Base-by-base conservation (phyloP, 805 yeast species). In the Metschnikowia vanudenii region DNA sequence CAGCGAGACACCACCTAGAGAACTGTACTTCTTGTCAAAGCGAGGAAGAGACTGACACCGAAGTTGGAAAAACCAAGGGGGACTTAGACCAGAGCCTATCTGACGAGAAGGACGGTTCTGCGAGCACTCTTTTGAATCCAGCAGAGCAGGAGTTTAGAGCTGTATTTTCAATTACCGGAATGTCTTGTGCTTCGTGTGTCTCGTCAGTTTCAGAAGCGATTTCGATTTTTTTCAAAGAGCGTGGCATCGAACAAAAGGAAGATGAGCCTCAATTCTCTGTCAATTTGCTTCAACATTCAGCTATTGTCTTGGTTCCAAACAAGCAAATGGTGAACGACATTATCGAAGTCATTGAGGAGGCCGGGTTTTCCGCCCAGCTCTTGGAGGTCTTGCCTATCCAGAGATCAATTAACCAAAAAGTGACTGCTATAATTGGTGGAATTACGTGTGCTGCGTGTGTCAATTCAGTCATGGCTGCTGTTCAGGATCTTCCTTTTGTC, bases 361-460 rank as follows among this genome's bases (percentile, higher is more conserved):
- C 59, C 5, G 76, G 76, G 1, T 70, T 67, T 54, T 74, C 73
- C 7, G 77, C 82, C 35, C 74, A 69, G 16, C 64, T 84, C 12
- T 59, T 80, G 6, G 88, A 84, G 52, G 68, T 84, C 8, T 59
- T 82, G 18, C 90, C 88, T 1, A 74, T 82, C 3, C 74, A 74
- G 28, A 67, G 77, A 29, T 67, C 79, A 6, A 57, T 68, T 5
- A 75, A 73, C 45, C 76, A 69, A 54, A 76, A 75, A 54, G 77
- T 83, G 8, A 67, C 73, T 10, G 89, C 88, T 0, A 65, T 80
- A 0, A 79, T 86, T 37, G 86, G 84, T 10, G 92, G 91, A 3
- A 84, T 85, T 62, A 80, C 89, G 0, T 86, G 92, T 64, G 81
- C 86, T 7, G 80, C 88, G 0, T 84, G 94, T 62, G 80, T 80